Base-by-base conservation (phyloP, 1,139 yeast genomes). In the Lodderomyces metapsilosis region DNA sequence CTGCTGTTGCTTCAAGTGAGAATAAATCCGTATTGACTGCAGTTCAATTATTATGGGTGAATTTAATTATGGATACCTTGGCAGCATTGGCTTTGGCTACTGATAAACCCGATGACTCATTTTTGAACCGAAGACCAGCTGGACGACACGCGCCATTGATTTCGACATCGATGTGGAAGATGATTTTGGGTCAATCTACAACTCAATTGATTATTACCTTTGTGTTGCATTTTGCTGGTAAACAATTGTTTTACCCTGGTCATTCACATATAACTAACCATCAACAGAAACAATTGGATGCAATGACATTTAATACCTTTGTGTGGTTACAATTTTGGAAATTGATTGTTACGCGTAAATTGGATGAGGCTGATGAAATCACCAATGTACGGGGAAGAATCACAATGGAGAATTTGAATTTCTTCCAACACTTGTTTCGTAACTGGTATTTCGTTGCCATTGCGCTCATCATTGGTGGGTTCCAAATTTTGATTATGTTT, bases 71-170 rank as follows among this genome's bases (percentile, higher is more conserved):
- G 99, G 99, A 92, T 62, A 92, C 98, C 0, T 76, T 92, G 50
- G 99, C 98, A 4, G 98, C 99, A 2, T 74, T 92, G 54, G 99
- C 98, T 0, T 75, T 92, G 51, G 99, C 99, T 3, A 92, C 99
- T 5, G 99, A 92, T 61, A 92, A 94, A 53, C 98, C 98, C 0
- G 89, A 88, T 53, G 87, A 83, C 39, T 76, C 82, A 33, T 82
- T 88, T 38, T 72, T 92, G 56, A 79, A 85, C 50, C 76, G 89
- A 44, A 83, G 80, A 58, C 99, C 98, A 1, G 91, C 86, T 37
- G 94, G 95, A 36, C 76, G 97, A 56, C 68, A 71, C 20, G 76
- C 80, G n/a, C 86, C 95, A 2, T 73, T 92, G 61, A 91, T 92
- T 52, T 75, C 95, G 2, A 82, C 84, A 4, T 86, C 95, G 15